A percentile compares a stretch with the other conserved stretches of the same genome.
These are phyloP conservation scores for Boletus coccyginus DNA, from an alignment of 768 basidiomycete species.

Conservation along the genomic window DNA sequence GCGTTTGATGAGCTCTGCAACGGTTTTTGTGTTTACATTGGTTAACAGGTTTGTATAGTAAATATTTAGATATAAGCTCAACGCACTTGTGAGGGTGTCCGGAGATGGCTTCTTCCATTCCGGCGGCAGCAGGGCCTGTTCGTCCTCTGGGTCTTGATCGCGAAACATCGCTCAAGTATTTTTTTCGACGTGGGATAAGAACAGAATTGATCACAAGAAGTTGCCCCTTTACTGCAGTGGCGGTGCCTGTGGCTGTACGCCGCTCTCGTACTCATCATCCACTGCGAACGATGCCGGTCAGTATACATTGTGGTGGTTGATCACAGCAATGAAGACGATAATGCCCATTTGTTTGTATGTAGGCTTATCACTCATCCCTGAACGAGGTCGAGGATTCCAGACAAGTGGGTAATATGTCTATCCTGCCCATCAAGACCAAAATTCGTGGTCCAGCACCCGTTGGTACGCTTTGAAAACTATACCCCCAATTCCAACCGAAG, in stretches of 20 bases:
- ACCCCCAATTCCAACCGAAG: slow-evolving; percentile 9
- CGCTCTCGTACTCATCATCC: slow-evolving; percentile 21
- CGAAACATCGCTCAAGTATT: slow-evolving; percentile 24
- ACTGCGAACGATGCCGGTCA: slow-evolving; percentile 48
- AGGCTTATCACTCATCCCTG: slow-evolving; percentile 97
- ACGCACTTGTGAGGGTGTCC: slow-evolving; percentile 73
- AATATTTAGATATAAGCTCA: neutral
- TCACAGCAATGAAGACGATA: neutral
- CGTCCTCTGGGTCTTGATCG: slow-evolving; percentile 26
- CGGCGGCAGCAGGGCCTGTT: slow-evolving; percentile 45
- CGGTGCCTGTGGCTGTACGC: slow-evolving; percentile 19
- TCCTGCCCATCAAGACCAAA: slow-evolving; percentile 89
- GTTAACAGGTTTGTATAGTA: too few species aligned
- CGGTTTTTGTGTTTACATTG: neutral
- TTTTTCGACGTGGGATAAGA: too few species aligned
- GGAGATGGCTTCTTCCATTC: slow-evolving; percentile 57
- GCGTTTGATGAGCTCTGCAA: slow-evolving; percentile 74
- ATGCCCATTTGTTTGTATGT: neutral
- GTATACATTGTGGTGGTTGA: slow-evolving; percentile 22
- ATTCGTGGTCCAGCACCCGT: slow-evolving; percentile 90
- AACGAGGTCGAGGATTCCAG: slow-evolving; percentile 82
- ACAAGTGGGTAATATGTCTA: slow-evolving; percentile 84
- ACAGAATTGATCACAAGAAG: neutral
- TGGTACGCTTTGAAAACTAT: slow-evolving; percentile 41
- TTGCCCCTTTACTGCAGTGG: neutral